Base-by-base conservation (phyloP, 345 rosid genomes). In the Laguncularia racemosa region DNA sequence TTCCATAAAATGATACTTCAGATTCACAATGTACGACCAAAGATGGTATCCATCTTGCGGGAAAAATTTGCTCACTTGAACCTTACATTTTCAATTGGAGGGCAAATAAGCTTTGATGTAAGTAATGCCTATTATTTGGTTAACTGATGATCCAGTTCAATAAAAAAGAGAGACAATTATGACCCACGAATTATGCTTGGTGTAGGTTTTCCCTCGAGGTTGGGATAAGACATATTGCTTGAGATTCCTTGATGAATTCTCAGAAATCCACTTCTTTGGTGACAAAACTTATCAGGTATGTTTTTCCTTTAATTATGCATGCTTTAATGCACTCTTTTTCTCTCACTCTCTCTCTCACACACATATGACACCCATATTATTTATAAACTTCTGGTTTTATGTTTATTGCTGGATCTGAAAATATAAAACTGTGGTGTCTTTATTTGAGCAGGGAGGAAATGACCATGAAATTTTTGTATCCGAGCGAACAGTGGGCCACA, bases 171-270 rank as follows among this genome's bases (percentile, higher is more conserved):
- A 49, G 19, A 44, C 48, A 40, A 10, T 46, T 59, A 26, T 43
- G 50, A 55, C 46, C 44, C 16, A 44, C 20, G 63, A 46, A 26
- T 64, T 62, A 53, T 60, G n/a, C 52, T 19, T 57, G 56, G 50
- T 14, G 51, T 71, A 93, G 99, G 96, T 84, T 62, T 93, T 93
- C 67, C 99, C 99, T 52, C 78, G 67, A 63, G 97, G 99, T 58
- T 93, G 99, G 99, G 99, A 93, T 73, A 93, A 93, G 81, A 93
- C 99, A 52, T 93, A 89, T 70, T 89, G 99, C 78, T 73, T 93
- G 84, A 84, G 75, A 55, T 93, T 78, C 74, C 96, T 93, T 20
- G 75, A 81, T 16, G 92, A 81, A 14, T 93, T 85, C 59, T 66
- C 57, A 17, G 96, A 89, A 71, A 87, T 93, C 59, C 99, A 93